Base-by-base conservation (phyloP, 2,329 filamentous ascomycete genomes). In the Exserohilum rostratum region DNA sequence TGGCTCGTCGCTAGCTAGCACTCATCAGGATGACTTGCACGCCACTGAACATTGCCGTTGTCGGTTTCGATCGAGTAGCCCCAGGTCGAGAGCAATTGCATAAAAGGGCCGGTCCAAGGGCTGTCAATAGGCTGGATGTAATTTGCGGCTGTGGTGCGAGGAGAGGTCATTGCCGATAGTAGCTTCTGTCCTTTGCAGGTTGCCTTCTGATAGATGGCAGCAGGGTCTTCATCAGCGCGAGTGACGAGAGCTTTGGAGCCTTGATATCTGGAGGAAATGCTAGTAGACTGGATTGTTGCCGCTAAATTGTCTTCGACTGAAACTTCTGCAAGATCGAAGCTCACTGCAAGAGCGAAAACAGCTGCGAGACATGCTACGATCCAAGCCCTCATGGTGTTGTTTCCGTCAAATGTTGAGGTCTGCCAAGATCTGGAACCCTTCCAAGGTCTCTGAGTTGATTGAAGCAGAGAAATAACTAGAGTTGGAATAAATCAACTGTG, bases 101-200 rank as follows among this genome's bases (percentile, higher is more conserved):
- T 20, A 9, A 62, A 42, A 6, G 50, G 46, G 10, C 51, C 51
- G 7, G 40, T 46, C 57, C 57, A 62, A 11, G 39, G 37, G 18
- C 57, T 58, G 33, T 53, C 48, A 2, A 60, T 46, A 13, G 60
- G 60, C 5, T 42, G 46, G 18, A 60, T 15, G 18, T 54, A 53
- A 6, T 34, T 45, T 12, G 45, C 49, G 15, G 54, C 54, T 30
- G 9, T 4, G 4, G 33, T 25, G 2, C 40, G 47, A 18, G 39
- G 37, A 27, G 11, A 37, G 12, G 49, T 37, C 46, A 53, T 60
- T 15, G 46, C 57, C 5, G 44, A 30, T 2, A 46, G 29, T 5
- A 61, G 37, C 33, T 50, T 57, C 20, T 44, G 12, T n/a, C 58
- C 58, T 25, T 45, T 56, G 45, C 55, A 61, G 5, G 15, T 17